Conservation (phyloP, 805 yeast genomes). For the Candida arabinofermentans region DNA sequence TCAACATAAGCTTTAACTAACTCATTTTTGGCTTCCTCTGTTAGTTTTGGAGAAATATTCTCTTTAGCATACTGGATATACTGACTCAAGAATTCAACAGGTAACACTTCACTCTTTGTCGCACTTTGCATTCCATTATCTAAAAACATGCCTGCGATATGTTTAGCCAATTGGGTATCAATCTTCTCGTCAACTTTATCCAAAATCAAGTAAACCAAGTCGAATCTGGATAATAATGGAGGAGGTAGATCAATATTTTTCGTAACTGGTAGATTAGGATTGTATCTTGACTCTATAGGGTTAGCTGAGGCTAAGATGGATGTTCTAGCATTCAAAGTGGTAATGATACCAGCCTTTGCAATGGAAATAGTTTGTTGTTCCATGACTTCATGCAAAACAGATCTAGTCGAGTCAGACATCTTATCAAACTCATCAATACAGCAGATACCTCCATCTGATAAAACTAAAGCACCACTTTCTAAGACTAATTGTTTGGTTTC, state of each 20-base stretch:
- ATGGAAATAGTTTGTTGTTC: conserved; percentile 98
- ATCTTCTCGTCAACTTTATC: conserved; percentile 86
- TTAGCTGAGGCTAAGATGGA: conserved; percentile 95
- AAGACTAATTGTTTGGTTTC: conserved; percentile 91
- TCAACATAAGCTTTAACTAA: conserved; percentile 85
- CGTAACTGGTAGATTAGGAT: conserved; percentile 92
- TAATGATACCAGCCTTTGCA: conserved; percentile 97
- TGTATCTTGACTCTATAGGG: conserved; percentile 93
- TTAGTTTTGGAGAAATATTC: conserved; percentile 71
- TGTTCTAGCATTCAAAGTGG: conserved; percentile 94
- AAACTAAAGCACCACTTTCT: conserved; percentile 93
- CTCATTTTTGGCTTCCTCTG: conserved; percentile 77
- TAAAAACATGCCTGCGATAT: conserved; percentile 85
- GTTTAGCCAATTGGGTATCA: conserved; percentile 85
- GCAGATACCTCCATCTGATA: conserved; percentile 97
- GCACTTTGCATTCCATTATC: conserved; percentile 82
- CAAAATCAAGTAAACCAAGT: conserved; percentile 83
- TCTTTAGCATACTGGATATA: conserved; percentile 96
- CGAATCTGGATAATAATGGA: conserved; percentile 90
- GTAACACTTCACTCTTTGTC: conserved; percentile 62
- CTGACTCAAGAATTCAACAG: conserved; percentile 80
- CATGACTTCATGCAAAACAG: conserved; percentile 97
- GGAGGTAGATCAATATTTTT: conserved; percentile 96
- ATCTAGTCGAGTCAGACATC: conserved; percentile 91
- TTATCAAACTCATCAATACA: conserved; percentile 99